Conservation (phyloP, 176 grass and related monocot genomes). For the Aechmea fasciata region DNA sequence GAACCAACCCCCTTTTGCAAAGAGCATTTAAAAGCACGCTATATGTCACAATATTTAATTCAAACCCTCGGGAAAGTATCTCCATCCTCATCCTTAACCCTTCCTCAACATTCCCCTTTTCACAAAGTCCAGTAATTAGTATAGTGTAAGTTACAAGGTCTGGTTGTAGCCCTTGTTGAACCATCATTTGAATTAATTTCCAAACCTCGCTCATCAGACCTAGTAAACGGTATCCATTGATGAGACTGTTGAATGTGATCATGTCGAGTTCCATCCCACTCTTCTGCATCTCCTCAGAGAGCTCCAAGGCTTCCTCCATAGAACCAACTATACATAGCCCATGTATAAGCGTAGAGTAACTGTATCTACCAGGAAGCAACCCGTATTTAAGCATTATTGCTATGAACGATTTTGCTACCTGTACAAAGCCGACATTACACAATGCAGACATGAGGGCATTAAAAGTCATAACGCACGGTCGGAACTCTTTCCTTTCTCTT, state of each 20-base stretch:
- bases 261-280: conserved; percentile 46
- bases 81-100: conserved; percentile 68
- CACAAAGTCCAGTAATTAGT: conserved; percentile 58
- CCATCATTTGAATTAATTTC: conserved; percentile 62
- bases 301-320: conserved; percentile 49
- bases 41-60: conserved; percentile 91
- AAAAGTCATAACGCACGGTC: conserved; percentile 51
- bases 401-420: conserved; percentile 60
- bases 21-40: conserved; percentile 72
- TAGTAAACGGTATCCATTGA: conserved; percentile 59
- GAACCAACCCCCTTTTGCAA: conserved; percentile 50
- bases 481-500: conserved; percentile 42
- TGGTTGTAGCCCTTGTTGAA: conserved; percentile 49
- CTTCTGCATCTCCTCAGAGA: conserved; percentile 37
- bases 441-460: conserved; percentile 61
- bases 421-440: conserved; percentile 44
- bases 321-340: conserved; percentile 51
- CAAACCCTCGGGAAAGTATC: conserved; percentile 48
- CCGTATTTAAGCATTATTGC: conserved; percentile 80
- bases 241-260: conserved; percentile 72
- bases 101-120: conserved; percentile 69
- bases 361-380: conserved; percentile 45
- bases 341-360: conserved; percentile 70
- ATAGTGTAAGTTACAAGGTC: conserved; percentile 86
- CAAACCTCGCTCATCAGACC: conserved; percentile 50